Evolutionary conservation across 495 filamentous ascomycete species (phyloP), one percentile per base, ranked within the genome.

Genomic region (Parathielavia hyrcaniae): DNA sequence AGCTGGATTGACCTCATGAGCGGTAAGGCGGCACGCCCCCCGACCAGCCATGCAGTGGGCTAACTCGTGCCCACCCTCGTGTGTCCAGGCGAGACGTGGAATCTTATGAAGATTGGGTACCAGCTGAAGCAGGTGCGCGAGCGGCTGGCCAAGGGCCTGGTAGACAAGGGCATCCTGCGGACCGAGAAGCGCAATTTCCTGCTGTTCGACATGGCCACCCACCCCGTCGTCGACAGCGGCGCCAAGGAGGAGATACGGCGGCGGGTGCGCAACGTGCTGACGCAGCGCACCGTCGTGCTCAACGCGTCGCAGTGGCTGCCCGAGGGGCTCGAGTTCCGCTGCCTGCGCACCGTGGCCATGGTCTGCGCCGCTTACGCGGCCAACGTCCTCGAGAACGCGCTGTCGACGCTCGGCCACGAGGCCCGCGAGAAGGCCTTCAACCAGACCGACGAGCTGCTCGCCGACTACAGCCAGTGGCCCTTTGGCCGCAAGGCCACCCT

Each of bases 81-180:
- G n/a, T n/a, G n/a, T 30, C 26, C 66, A 98, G 93, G 93, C 63
- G 93, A 98, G 75, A 98, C 93, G 58, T 98, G 93, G 93, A 98
- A 98, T 66, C 77, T 98, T 54, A 97, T 98, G 93, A 98, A 98
- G 76, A 98, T 98, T 65, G 93, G 93, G 69, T 98, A 98, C 75
- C 93, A 97, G 79, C 81, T 98, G 60, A 98, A 98, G 73, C 93
- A 98, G 79, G 93, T 98, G 51, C 91, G 93, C 66, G 93, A 98
- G 78, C 89, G 93, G 50, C 82, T 97, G 49, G 90, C 89, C 62
- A 98, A 98, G 73, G 93, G 93, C n/a, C 83, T 98, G 30, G 93
- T 98, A 32, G 93, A 98, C 74, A 98, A 98, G 75, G 93, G 93
- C 54, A 96, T 98, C 71, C 83, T 98, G 49, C 88, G 93, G 65